These are phyloP conservation scores for Pachysandra terminalis DNA, from an alignment of 164 flowering plant species.

Conservation along the genomic window DNA sequence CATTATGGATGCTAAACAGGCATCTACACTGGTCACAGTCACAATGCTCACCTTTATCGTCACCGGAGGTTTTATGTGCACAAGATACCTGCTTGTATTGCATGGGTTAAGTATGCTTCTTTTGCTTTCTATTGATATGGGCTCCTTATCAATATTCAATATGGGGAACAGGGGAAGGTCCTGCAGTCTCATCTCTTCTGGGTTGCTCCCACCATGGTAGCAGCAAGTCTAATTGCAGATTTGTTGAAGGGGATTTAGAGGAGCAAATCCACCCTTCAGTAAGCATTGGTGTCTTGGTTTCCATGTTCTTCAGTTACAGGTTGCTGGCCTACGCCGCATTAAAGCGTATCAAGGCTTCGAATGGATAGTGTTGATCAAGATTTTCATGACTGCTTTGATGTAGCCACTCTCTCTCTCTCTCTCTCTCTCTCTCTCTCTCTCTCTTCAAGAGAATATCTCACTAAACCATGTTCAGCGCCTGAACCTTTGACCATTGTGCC, in stretches of 20 bases:
- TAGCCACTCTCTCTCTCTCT: too few species aligned
- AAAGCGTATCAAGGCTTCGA: slow-evolving; percentile 45
- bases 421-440: too few species aligned
- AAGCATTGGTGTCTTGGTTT: slow-evolving; percentile 32
- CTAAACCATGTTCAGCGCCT: too few species aligned
- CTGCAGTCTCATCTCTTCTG: slow-evolving; percentile 28
- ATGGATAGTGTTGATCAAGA: not conserved
- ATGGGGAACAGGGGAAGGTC: slow-evolving; percentile 54
- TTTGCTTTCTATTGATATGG: slow-evolving; percentile 59
- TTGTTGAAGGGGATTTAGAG: slow-evolving; percentile 45
- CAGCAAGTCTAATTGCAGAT: slow-evolving; percentile 34
- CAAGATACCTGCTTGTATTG: slow-evolving; percentile 51
- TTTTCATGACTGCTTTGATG: too few species aligned
- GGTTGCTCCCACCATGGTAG: slow-evolving; percentile 35
- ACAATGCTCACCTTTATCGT: slow-evolving; percentile 77
- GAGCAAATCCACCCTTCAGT: slow-evolving; percentile 41
- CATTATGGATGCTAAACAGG: slow-evolving; percentile 87
- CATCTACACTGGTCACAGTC: slow-evolving; percentile 68
- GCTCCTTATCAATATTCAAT: slow-evolving; percentile 62
- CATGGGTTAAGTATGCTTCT: slow-evolving; percentile 77
- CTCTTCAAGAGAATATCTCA: too few species aligned
- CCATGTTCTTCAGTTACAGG: slow-evolving; percentile 73
- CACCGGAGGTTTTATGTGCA: slow-evolving; percentile 87
- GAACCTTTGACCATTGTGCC: too few species aligned
- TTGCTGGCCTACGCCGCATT: slow-evolving; percentile 65